Evolutionary conservation across 208 protist genomes (phyloP).

Genomic region (Tritrichomonas musculus): DNA sequence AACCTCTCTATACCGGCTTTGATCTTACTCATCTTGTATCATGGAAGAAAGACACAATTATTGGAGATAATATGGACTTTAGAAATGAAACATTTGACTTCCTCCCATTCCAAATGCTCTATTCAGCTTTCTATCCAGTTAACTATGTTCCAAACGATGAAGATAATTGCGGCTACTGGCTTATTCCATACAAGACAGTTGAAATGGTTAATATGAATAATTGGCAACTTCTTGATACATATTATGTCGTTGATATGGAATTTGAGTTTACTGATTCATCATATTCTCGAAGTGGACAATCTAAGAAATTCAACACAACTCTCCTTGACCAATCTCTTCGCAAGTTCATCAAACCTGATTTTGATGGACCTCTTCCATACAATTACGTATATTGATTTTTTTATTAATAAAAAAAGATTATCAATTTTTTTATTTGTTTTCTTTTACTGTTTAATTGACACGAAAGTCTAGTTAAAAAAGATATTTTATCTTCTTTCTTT

Average conservation of each 20-base stretch:
- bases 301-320: neutral
- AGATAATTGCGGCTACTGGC: neutral
- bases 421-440: too few relatives aligned
- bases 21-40: neutral
- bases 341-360: neutral
- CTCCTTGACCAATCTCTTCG: neutral
- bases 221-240: neutral
- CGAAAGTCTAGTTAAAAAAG: too few relatives aligned
- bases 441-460: too few relatives aligned
- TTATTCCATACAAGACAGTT: neutral
- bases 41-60: neutral
- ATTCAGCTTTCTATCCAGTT: neutral
- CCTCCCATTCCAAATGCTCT: neutral
- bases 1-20: neutral
- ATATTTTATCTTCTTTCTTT: too few relatives aligned
- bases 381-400: neutral
- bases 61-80: neutral
- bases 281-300: neutral
- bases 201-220: neutral
- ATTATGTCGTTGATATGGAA: neutral
- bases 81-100: neutral
- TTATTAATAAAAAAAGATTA: too few relatives aligned
- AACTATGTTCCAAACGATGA: neutral
- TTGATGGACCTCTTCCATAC: conserved; percentile 31
- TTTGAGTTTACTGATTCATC: neutral